Conservation (phyloP, 2,329 filamentous ascomycete species). For the Colletotrichum karsti region DNA sequence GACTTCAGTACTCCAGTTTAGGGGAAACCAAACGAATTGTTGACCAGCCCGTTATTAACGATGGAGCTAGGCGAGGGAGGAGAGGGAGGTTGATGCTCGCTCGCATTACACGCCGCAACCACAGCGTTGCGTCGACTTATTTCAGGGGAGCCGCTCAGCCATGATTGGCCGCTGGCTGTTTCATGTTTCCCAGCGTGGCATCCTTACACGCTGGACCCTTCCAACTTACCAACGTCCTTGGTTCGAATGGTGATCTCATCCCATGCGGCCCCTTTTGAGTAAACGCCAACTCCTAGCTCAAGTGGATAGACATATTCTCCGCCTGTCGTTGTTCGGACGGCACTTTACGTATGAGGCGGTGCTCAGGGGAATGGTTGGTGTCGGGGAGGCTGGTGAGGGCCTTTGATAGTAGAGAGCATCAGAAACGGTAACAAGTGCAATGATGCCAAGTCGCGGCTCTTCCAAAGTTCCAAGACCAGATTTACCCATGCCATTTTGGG, state of each 20-base stretch:
- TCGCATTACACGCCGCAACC: constrained; percentile 7
- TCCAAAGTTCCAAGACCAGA: neutral
- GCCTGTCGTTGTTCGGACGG: neutral
- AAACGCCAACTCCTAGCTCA: neutral
- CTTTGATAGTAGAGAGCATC: no score
- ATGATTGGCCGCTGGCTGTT: constrained; percentile 26
- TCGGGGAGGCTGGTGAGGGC: neutral
- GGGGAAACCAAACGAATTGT: neutral
- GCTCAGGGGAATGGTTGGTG: neutral
- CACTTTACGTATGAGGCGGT: neutral
- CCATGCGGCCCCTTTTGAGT: neutral
- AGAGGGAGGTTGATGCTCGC: constrained; percentile 12
- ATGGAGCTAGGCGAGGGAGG: neutral
- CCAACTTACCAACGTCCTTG: neutral
- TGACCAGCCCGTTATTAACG: constrained; percentile 14
- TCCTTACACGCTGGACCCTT: neutral
- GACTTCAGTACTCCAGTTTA: neutral
- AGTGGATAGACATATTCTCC: neutral
- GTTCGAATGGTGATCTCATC: constrained; percentile 5
- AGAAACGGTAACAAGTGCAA: no score
- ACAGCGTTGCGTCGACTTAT: constrained; percentile 3
- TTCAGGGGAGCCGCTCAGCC: constrained; percentile 1
- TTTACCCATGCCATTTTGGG: neutral
- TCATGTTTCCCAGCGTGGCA: constrained; percentile 26
- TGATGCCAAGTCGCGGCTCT: constrained; percentile 3